Percentiles rank a stretch among this genome's conserved stretches.
phyloP scores from a whole-genome alignment of 345 rosid species.

The Eucalyptus regnans region DNA sequence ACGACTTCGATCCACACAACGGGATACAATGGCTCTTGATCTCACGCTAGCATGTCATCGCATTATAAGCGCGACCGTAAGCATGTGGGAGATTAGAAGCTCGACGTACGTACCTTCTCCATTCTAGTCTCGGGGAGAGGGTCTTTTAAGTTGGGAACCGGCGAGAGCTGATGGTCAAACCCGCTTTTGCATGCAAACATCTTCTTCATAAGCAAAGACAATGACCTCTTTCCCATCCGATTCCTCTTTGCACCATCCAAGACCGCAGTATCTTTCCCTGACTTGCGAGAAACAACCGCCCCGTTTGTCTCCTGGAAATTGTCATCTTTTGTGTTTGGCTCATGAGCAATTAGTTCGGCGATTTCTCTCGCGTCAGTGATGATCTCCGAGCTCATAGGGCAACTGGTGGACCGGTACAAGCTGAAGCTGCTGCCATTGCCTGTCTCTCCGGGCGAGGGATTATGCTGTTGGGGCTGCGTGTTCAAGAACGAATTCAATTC shows the following conservation, averaged over 20 bases:
- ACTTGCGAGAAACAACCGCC: not conserved
- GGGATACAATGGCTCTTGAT: not conserved
- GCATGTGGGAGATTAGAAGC: not conserved
- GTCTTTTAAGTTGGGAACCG: constrained; percentile 38
- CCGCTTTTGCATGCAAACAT: constrained; percentile 51
- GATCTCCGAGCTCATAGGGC: not conserved
- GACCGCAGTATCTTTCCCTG: not conserved
- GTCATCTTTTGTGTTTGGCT: not conserved
- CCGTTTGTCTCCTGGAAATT: not conserved
- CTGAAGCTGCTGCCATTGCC: not conserved
- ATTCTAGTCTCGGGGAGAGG: constrained; percentile 41
- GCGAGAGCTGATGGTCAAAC: constrained; percentile 26
- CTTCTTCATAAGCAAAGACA: constrained; percentile 60
- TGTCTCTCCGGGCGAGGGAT: not conserved
- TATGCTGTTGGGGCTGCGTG: not conserved
- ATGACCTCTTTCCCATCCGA: constrained; percentile 27
- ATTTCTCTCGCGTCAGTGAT: not conserved
- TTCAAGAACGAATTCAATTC: constrained; percentile 12
- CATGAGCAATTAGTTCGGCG: not conserved
- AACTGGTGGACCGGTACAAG: not conserved
- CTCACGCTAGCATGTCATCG: not conserved
- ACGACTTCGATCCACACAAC: too few relatives aligned
- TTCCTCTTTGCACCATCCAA: not conserved
- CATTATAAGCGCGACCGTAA: not conserved
- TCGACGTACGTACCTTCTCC: constrained; percentile 41